phyloP scores from a whole-genome alignment of 2,329 filamentous ascomycete species.

The Gremmenia infestans region DNA sequence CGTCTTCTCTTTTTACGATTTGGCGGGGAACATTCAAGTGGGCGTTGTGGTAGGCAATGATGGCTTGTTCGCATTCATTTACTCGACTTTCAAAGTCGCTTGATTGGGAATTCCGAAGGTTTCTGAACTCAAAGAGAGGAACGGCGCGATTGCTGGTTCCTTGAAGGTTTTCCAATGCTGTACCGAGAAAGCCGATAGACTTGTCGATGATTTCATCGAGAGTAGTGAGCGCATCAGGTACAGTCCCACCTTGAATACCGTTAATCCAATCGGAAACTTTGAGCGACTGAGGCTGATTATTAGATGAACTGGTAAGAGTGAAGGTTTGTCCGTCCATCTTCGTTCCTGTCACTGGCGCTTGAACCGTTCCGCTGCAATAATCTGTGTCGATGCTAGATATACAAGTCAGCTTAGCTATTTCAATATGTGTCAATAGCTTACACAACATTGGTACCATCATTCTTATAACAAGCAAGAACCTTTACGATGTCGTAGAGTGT shows the following conservation, averaged over 20 bases:
- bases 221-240: not conserved
- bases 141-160: not conserved
- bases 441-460: not conserved
- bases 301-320: not conserved
- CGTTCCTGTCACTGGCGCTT: not conserved
- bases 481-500: conserved; percentile 4
- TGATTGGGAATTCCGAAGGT: not conserved
- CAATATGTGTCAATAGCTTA: not conserved
- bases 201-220: not conserved
- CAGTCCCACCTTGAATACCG: not conserved
- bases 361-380: not conserved
- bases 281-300: not conserved
- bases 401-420: not conserved
- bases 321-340: not conserved
- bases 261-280: not conserved
- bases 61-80: not conserved
- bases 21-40: too few relatives aligned
- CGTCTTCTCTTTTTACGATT: too few relatives aligned
- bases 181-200: not conserved
- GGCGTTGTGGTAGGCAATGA: not conserved
- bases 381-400: not conserved
- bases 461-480: conserved; percentile 8
- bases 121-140: not conserved
- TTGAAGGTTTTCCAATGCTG: not conserved
- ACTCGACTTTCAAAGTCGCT: not conserved